Conservation (phyloP, 2,329 filamentous ascomycete genomes). For the Anthostomella pinea region DNA sequence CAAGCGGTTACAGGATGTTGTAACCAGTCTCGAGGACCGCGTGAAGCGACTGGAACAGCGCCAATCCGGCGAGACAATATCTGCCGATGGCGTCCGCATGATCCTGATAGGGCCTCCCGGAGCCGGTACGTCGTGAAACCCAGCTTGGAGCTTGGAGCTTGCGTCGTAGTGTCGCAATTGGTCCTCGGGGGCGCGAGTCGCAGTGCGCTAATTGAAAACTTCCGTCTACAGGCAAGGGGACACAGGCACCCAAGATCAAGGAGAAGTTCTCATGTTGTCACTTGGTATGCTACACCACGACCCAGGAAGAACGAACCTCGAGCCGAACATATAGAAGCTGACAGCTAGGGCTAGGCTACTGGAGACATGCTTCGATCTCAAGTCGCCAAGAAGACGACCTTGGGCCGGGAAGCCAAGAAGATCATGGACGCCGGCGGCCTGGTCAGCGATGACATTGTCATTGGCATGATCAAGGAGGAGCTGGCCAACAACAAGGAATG, state of each 20-base stretch:
- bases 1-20: slow-evolving; percentile 78
- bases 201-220: slow-evolving; percentile 17
- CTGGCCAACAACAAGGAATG: slow-evolving; percentile 92
- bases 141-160: too few species aligned
- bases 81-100: slow-evolving; percentile 77
- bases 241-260: slow-evolving; percentile 96
- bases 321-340: slow-evolving; percentile 2
- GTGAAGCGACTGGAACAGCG: slow-evolving; percentile 81
- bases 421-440: slow-evolving; percentile 99
- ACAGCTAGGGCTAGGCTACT: slow-evolving; percentile 64
- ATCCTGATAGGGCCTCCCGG: slow-evolving; percentile 96
- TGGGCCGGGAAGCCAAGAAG: slow-evolving; percentile 97
- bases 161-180: too few species aligned
- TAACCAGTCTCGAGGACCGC: slow-evolving; percentile 79
- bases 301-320: slow-evolving; percentile 5
- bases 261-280: slow-evolving; percentile 98
- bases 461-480: slow-evolving; percentile 99
- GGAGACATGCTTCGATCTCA: slow-evolving; percentile 99
- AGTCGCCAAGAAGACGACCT: slow-evolving; percentile 92
- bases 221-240: slow-evolving; percentile 79
- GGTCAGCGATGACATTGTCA: slow-evolving; percentile 98
- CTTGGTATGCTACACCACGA: slow-evolving; percentile 61
- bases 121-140: slow-evolving; percentile 82
- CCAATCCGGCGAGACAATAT: slow-evolving; percentile 56
- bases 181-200: too few species aligned